Evolutionary conservation across 2,329 filamentous ascomycete genomes (phyloP), one percentile per base, ranked within the genome.

Genomic region (Colletotrichum limetticola): DNA sequence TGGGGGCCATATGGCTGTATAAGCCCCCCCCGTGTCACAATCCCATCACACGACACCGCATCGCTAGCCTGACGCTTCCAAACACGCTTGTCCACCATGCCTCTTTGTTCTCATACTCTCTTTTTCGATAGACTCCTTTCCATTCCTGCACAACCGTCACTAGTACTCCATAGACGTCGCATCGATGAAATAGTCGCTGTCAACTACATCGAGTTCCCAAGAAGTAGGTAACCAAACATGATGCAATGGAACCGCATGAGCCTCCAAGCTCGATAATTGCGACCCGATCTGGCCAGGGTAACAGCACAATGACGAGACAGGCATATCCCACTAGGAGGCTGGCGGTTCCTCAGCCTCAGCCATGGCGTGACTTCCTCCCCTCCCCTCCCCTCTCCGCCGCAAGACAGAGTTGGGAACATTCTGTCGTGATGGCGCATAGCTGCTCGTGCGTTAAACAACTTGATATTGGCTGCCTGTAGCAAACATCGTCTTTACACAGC

Each of bases 311-410:
- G 60, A 70, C 35, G 60, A 57, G 8, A 32, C 30, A 35, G 24
- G 35, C 46, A 42, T 59, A 22, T 30, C 69, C 56, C 26, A 24
- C 53, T 14, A 46, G 19, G 37, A 71, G 59, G 58, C 53, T 58
- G 58, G 52, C 58, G 59, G 16, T n/a, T 16, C 14, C 69, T 71
- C 56, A 71, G 61, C 71, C 71, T 58, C 66, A 65, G 49, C 60
- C 56, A 56, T 65, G 56, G 53, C 53, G 46, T 52, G 66, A 70
- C 56, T 56, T 61, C 30, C 26, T 19, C 42, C 42, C 16, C 42
- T 49, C 19, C 42, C 26, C 32, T 42, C 37, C 37, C 37, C 37
- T 42, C 16, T 6, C 37, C 37, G 37, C 19, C 28, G n/a, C 14
- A 28, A 14, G 12, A 16, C 30, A 69, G 32, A n/a, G 19, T 46